A percentile compares a stretch with the other conserved stretches of the same genome.
phyloP scores from a whole-genome alignment of 2,329 filamentous ascomycete species.

The Fusarium udum region DNA sequence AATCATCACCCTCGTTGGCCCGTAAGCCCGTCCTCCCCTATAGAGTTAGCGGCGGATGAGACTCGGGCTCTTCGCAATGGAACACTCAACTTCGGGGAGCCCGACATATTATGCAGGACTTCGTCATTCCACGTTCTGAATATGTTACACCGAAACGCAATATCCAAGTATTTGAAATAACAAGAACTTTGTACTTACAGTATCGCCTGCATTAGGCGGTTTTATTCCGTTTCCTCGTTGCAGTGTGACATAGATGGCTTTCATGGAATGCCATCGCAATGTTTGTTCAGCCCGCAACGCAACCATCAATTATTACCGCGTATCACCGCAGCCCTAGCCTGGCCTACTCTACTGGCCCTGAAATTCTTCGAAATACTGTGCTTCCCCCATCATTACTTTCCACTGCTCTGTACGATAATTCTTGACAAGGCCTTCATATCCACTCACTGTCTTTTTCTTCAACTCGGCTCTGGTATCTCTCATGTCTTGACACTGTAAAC shows the following conservation, averaged over 20 bases:
- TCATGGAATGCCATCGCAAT: not conserved
- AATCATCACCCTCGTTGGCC: not conserved
- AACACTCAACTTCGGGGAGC: not conserved
- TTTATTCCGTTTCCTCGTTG: not conserved
- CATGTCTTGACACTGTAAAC: accelerated
- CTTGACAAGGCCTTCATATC: not conserved
- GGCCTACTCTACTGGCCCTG: not conserved
- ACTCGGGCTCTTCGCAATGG: not conserved
- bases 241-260: not conserved
- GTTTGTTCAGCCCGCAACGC: not conserved
- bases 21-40: no score
- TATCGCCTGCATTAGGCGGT: not conserved
- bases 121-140: not conserved
- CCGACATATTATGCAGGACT: not conserved
- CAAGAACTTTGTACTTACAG: not conserved
- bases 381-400: not conserved
- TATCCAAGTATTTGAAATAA: not conserved
- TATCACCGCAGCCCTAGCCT: not conserved
- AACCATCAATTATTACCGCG: not conserved
- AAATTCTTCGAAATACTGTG: not conserved
- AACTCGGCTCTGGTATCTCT: not conserved
- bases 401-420: not conserved
- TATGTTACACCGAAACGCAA: not conserved
- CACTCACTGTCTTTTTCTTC: not conserved
- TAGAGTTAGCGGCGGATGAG: not conserved